Percentiles rank a stretch among this genome's conserved stretches.
phyloP scores from a whole-genome alignment of 169 alveolate genomes.

The Besnoitia besnoiti region DNA sequence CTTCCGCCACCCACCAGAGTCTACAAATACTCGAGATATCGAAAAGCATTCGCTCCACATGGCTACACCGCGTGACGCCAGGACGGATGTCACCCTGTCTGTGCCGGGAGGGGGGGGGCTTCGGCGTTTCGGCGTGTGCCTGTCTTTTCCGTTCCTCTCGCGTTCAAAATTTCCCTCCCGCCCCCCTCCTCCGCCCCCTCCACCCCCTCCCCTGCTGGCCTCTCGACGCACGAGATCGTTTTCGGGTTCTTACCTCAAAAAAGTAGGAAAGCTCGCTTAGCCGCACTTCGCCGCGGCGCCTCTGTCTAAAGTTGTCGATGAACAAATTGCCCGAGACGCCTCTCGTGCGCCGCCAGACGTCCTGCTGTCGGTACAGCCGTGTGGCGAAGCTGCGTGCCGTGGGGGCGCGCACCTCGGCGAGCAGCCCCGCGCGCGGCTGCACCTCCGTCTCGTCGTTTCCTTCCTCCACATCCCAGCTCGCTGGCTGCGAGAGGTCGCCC shows the following conservation, averaged over 20 bases:
- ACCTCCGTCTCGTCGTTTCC: background rate
- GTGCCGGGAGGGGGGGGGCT: no score
- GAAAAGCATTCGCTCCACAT: no score
- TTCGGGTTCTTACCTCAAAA: background rate
- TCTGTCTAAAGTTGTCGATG: background rate
- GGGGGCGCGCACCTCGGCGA: background rate
- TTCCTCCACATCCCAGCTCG: background rate
- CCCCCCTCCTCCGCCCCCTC: no score
- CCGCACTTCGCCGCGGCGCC: background rate
- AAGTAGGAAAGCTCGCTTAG: background rate
- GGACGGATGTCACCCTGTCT: no score
- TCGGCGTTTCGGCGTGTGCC: background rate
- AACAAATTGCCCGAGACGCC: background rate
- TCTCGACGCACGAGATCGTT: background rate
- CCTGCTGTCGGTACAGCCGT: slow-evolving; percentile 18
- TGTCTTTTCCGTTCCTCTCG: background rate
- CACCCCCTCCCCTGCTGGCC: no score
- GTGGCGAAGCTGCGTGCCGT: background rate
- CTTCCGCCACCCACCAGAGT: no score
- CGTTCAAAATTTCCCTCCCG: background rate
- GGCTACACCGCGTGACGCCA: no score
- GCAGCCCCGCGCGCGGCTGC: no score
- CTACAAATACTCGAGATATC: no score
- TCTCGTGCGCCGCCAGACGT: background rate
- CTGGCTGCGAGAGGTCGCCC: background rate